phyloP scores from a whole-genome alignment of 169 alveolate species.

The Plasmodium gaboni region DNA sequence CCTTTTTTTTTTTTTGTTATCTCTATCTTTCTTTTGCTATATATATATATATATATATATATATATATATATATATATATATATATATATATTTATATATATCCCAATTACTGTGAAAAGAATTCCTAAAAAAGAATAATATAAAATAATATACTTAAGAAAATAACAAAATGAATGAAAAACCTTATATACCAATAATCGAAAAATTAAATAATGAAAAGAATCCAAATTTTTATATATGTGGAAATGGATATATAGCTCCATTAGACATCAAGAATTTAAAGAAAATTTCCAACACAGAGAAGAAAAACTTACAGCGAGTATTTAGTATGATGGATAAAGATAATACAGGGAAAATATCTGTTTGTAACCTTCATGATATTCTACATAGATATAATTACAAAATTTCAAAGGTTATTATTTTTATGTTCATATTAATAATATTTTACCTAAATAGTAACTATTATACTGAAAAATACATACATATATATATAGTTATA shows the following conservation, averaged over 20 bases:
- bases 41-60: not conserved
- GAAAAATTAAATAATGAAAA: constrained; percentile 68
- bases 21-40: not conserved
- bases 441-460: constrained; percentile 1
- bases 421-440: not conserved
- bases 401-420: constrained; percentile 73
- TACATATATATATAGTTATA: not conserved
- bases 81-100: no score
- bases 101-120: no score
- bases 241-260: constrained; percentile 76
- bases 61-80: no score
- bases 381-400: constrained; percentile 54
- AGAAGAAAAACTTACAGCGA: constrained; percentile 63
- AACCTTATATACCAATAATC: constrained; percentile 70
- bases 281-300: constrained; percentile 65
- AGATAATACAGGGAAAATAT: constrained; percentile 73
- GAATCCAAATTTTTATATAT: constrained; percentile 68
- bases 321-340: constrained; percentile 74
- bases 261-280: constrained; percentile 73
- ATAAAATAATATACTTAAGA: constrained; percentile 1
- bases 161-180: constrained; percentile 62
- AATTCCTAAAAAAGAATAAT: not conserved
- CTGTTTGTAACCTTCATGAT: constrained; percentile 66
- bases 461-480: not conserved
- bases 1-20: constrained; percentile 23